Evolutionary conservation across 345 rosid genomes (phyloP).

Genomic region (Salix brachista): DNA sequence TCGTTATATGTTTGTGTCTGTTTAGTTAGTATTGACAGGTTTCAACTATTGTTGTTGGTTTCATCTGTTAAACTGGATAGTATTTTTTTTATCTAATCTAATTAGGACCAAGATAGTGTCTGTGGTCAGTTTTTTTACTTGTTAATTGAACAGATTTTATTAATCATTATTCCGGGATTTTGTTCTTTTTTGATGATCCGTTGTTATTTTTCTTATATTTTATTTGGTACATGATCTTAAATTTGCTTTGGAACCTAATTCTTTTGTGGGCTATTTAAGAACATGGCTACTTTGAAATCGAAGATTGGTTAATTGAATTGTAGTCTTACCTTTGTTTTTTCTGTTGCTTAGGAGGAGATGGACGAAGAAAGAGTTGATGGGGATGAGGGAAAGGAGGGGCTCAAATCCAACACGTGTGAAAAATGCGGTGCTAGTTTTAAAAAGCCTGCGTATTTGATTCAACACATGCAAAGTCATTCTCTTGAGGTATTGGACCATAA

Average conservation of each 20-base stretch:
- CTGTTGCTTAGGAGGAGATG: constrained; percentile 12
- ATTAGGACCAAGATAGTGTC: background rate
- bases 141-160: background rate
- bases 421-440: constrained; percentile 70
- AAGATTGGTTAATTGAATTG: background rate
- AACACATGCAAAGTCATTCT: constrained; percentile 79
- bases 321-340: background rate
- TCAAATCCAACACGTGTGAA: constrained; percentile 37
- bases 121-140: background rate
- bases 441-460: constrained; percentile 78
- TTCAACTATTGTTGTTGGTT: background rate
- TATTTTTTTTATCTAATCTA: background rate
- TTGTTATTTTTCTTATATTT: background rate
- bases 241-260: background rate
- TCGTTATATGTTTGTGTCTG: background rate
- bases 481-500: constrained; percentile 46
- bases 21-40: background rate
- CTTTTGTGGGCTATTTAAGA: background rate
- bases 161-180: background rate
- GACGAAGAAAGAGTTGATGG: constrained; percentile 21
- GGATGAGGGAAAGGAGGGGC: constrained; percentile 21
- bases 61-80: background rate
- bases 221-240: background rate
- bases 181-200: background rate
- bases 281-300: background rate